Conservation (phyloP, 2,329 filamentous ascomycete genomes). For the Trichoderma sp. region DNA sequence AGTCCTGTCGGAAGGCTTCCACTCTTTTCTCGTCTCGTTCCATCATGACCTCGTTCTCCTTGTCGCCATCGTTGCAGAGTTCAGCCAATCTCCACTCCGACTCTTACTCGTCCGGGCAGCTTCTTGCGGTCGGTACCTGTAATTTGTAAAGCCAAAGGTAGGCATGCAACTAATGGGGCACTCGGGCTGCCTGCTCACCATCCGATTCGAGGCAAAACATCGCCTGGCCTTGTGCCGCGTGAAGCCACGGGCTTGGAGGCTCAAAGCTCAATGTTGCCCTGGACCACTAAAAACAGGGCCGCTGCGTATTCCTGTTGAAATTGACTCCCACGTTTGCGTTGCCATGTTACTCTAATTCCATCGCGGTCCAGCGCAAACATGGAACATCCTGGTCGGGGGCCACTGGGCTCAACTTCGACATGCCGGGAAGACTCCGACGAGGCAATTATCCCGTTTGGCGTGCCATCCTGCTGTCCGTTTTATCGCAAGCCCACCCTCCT, state of each 20-base stretch:
- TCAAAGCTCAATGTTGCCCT: not conserved
- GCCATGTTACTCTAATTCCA: not conserved
- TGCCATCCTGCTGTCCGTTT: conserved; percentile 2
- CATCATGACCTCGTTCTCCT: not conserved
- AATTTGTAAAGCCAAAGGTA: not conserved
- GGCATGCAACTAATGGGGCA: not conserved
- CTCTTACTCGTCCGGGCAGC: not conserved
- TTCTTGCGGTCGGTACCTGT: not conserved
- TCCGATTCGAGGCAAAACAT: not conserved
- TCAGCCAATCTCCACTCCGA: conserved; percentile 12
- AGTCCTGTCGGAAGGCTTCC: not conserved
- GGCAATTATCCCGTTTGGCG: conserved; percentile 19
- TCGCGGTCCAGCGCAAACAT: not conserved
- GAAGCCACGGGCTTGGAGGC: not conserved
- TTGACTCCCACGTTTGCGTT: not conserved
- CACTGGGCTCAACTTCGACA: not conserved
- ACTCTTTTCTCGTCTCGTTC: not conserved
- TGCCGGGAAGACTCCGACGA: conserved; percentile 19
- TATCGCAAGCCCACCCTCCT: conserved; percentile 12
- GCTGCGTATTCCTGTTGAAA: not conserved
- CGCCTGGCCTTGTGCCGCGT: not conserved
- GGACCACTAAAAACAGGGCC: not conserved
- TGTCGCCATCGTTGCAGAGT: not conserved
- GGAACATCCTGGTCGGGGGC: conserved; percentile 3
- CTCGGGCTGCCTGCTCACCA: not conserved